Conservation (phyloP, 108 stramenopile genomes). For the Nannochloropsis salina region DNA sequence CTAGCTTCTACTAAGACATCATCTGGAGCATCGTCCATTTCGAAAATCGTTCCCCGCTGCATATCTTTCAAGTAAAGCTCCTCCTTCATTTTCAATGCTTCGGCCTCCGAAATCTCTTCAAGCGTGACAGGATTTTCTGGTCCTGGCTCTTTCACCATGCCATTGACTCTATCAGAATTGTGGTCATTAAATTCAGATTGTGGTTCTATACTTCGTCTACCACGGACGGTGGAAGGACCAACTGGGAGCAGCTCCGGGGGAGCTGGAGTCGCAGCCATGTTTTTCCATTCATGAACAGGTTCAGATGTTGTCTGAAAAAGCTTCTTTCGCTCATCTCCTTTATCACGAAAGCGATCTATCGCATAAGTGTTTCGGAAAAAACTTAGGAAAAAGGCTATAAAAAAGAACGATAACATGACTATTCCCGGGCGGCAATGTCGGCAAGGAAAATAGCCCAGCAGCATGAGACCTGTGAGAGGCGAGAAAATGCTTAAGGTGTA, state of each 20-base stretch:
- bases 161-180: too few species aligned
- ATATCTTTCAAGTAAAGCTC: slow-evolving; percentile 5
- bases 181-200: too few species aligned
- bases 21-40: slow-evolving; percentile 10
- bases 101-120: neutral
- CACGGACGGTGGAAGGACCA: neutral
- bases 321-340: neutral
- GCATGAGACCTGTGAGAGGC: too few species aligned
- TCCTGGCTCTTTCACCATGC: too few species aligned
- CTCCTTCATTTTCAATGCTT: slow-evolving; percentile 5
- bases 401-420: neutral
- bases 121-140: neutral
- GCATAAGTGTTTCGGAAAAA: neutral
- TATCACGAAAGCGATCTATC: neutral
- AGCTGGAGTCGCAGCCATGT: neutral
- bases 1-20: neutral
- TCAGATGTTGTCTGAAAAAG: neutral
- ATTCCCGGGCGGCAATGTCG: neutral
- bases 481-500: too few species aligned
- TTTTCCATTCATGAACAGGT: neutral
- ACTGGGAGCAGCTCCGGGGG: neutral
- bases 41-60: slow-evolving; percentile 11
- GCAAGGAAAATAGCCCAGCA: neutral
- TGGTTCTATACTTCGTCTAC: too few species aligned
- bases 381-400: neutral